phyloP scores from a whole-genome alignment of 2,329 filamentous ascomycete genomes.

The Colletotrichum gloeosporioides region DNA sequence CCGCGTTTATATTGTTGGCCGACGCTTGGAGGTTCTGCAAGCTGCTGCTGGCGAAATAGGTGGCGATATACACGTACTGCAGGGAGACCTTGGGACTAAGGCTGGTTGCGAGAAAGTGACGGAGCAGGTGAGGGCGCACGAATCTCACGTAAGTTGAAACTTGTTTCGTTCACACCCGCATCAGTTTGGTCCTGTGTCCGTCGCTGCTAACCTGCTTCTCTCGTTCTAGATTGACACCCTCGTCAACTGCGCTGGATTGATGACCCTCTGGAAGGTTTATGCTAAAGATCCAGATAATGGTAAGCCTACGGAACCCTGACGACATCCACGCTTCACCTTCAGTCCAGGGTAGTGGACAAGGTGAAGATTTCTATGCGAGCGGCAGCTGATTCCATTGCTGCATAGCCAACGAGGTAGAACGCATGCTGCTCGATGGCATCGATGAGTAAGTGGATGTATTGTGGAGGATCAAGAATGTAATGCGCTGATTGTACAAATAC shows the following conservation, averaged over 20 bases:
- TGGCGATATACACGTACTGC: conserved; percentile 27
- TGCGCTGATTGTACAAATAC: background rate
- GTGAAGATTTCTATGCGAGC: background rate
- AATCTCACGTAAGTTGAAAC: conserved; percentile 23
- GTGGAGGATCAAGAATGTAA: background rate
- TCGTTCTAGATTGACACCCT: conserved; percentile 27
- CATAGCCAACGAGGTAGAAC: conserved; percentile 24
- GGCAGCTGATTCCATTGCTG: background rate
- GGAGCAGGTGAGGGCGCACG: conserved; percentile 24
- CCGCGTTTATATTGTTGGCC: conserved; percentile 49
- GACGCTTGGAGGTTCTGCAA: conserved; percentile 46
- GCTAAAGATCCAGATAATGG: conserved; percentile 23
- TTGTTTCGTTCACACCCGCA: background rate
- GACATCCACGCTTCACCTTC: background rate
- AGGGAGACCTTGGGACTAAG: conserved; percentile 30
- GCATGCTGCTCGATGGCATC: conserved; percentile 23
- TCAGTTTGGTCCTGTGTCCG: background rate
- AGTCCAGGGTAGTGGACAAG: background rate
- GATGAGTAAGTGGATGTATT: conserved; percentile 21
- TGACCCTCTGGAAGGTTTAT: conserved; percentile 24
- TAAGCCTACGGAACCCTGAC: background rate
- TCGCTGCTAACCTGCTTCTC: background rate
- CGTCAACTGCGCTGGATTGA: conserved; percentile 31
- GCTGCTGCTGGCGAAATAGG: conserved; percentile 30
- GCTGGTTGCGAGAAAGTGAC: conserved; percentile 28